These are phyloP conservation scores for Tulasnella sp. DNA, from an alignment of 768 basidiomycete genomes.

Conservation along the genomic window DNA sequence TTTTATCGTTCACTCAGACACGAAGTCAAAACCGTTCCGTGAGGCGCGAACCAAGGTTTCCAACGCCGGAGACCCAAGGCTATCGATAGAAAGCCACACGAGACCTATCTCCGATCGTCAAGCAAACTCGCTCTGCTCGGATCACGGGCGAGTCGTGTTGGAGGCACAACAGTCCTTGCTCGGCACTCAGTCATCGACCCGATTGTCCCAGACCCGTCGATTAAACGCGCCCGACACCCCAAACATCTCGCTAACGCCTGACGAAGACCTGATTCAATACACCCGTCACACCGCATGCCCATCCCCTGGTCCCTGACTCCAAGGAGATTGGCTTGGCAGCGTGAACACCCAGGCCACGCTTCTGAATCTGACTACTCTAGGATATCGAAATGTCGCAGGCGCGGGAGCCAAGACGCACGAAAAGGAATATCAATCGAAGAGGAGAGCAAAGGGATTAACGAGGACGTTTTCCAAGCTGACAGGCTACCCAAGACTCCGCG, in stretches of 20 bases:
- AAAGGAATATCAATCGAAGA: too few species aligned
- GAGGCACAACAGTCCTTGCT: slow-evolving; percentile 65
- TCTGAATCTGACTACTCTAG: too few species aligned
- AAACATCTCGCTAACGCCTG: slow-evolving; percentile 78
- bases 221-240: slow-evolving; percentile 72
- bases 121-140: slow-evolving; percentile 69
- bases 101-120: slow-evolving; percentile 63
- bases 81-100: slow-evolving; percentile 70
- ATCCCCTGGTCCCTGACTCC: slow-evolving; percentile 71
- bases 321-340: slow-evolving; percentile 82
- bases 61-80: slow-evolving; percentile 57
- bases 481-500: too few species aligned
- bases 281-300: slow-evolving; percentile 77
- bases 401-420: too few species aligned
- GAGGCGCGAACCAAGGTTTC: slow-evolving; percentile 61
- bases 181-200: slow-evolving; percentile 67
- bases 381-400: too few species aligned
- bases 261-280: slow-evolving; percentile 86
- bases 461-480: too few species aligned
- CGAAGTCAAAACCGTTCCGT: slow-evolving; percentile 64
- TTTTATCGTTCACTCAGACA: slow-evolving; percentile 72
- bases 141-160: slow-evolving; percentile 60
- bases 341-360: too few species aligned
- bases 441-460: too few species aligned
- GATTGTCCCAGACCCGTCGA: slow-evolving; percentile 67